Base-by-base conservation (phyloP, 2,329 filamentous ascomycete genomes). In the Talaromyces sp. region DNA sequence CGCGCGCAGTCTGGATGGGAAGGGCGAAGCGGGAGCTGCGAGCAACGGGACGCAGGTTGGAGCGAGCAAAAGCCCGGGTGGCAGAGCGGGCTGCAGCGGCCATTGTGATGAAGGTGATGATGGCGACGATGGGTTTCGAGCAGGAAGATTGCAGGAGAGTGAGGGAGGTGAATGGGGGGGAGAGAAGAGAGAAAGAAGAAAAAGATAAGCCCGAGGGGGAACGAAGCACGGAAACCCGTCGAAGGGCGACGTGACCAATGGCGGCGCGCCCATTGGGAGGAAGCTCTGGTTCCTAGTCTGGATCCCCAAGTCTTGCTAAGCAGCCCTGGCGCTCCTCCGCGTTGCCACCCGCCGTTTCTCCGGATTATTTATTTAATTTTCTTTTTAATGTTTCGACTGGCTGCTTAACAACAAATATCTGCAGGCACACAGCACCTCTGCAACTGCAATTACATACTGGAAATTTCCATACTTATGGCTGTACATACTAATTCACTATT, bases 1-100 rank as follows among this genome's bases (percentile, higher is more conserved):
- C 86, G 75, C 89, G 89, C 82, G 92, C 87, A 67, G 85, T 83
- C 69, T 89, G 84, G 67, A 88, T 85, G 49, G 76, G 72, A 62
- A 78, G 76, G 58, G 79, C 79, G 77, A 86, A 87, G 66, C 82
- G 81, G 57, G 80, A 75, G 75, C 89, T 86, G 72, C 81, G 81
- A 58, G 75, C 68, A 60, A 78, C 75, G 75, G 74, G 70, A 65
- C 74, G 73, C 67, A 76, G 71, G 60, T 71, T 71, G 6, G 75
- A 74, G 69, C 77, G 77, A 61, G 77, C 67, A 65, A 80, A 69
- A 51, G 74, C 77, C 64, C 77, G 73, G 46, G 76, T 73, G 63
- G 77, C 70, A 63, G 74, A 71, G 65, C 76, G 72, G 64, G 77
- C 75, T 70, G 73, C 75, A 21, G 73, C 71, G 49, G 76, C 75